Evolutionary conservation across 768 basidiomycete genomes (phyloP).

Genomic region (Panellus pusillus): DNA sequence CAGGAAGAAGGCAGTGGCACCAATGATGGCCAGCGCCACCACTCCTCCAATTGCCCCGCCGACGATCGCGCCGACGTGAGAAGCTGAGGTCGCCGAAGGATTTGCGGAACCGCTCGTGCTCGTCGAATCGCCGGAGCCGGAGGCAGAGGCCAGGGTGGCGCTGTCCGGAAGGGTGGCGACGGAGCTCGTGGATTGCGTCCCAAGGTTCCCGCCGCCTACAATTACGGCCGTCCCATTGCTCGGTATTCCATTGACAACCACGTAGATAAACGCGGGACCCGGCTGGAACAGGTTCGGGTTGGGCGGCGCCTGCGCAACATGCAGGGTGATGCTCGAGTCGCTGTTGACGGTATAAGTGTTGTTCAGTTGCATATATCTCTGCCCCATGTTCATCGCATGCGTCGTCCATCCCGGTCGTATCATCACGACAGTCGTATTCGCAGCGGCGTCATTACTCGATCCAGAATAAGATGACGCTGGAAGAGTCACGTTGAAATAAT

Average conservation of each 20-base stretch:
- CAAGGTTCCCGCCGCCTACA: conserved; percentile 79
- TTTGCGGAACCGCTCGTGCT: conserved; percentile 12
- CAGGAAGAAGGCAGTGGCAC: conserved; percentile 42
- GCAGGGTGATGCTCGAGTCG: conserved; percentile 76
- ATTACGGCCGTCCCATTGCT: conserved; percentile 75
- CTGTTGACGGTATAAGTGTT: conserved; percentile 78
- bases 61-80: conserved; percentile 33
- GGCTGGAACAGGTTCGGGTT: conserved; percentile 87
- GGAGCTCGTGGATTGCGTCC: conserved; percentile 55
- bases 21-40: conserved; percentile 40
- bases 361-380: conserved; percentile 79
- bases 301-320: conserved; percentile 81
- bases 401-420: conserved; percentile 86
- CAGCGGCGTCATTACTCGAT: conserved; percentile 66
- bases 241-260: conserved; percentile 83
- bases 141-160: conserved; percentile 43
- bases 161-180: conserved; percentile 50
- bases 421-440: conserved; percentile 73
- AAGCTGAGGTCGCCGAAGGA: conserved; percentile 6
- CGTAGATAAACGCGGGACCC: conserved; percentile 82
- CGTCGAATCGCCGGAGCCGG: conserved; percentile 33
- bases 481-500: conserved; percentile 73
- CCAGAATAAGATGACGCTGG: conserved; percentile 66
- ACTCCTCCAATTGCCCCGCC: conserved; percentile 42
- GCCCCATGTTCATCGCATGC: conserved; percentile 88